A percentile compares a stretch with the other conserved stretches of the same genome.
These are phyloP conservation scores for Amanita fuliginea DNA, from an alignment of 768 basidiomycete species.

Conservation along the genomic window DNA sequence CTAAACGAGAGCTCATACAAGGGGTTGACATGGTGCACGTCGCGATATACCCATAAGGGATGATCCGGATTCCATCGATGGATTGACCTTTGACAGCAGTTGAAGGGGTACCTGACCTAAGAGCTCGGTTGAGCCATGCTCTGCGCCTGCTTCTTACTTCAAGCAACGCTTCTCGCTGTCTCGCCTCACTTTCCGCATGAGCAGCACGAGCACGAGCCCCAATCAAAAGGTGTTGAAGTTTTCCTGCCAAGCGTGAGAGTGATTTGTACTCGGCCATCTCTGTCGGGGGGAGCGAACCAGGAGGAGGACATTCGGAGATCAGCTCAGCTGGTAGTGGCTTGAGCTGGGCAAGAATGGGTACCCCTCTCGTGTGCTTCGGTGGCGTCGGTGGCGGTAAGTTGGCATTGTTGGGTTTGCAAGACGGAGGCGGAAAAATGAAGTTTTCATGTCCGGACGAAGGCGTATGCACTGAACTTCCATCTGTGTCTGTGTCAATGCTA, in stretches of 20 bases:
- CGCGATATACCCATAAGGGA: constrained; percentile 9
- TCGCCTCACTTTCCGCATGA: constrained; percentile 26
- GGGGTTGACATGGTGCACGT: constrained; percentile 40
- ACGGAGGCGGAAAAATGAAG: constrained; percentile 8
- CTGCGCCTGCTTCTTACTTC: constrained; percentile 50
- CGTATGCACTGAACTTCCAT: constrained; percentile 38
- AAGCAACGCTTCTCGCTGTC: constrained; percentile 31
- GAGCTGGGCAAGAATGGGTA: background rate
- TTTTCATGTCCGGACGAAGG: constrained; percentile 20
- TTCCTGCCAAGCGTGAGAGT: constrained; percentile 21
- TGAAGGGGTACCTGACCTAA: constrained; percentile 10
- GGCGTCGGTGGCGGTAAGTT: constrained; percentile 2
- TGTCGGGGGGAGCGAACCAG: constrained; percentile 17
- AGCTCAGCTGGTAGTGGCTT: constrained; percentile 1
- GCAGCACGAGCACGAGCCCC: constrained; percentile 30
- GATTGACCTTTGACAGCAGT: background rate
- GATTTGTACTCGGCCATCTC: constrained; percentile 24
- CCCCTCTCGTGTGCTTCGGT: background rate
- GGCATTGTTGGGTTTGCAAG: constrained; percentile 6
- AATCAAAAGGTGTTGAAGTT: constrained; percentile 29
- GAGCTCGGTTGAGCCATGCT: constrained; percentile 53
- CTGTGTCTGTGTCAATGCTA: constrained; percentile 26
- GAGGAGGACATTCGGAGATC: constrained; percentile 13
- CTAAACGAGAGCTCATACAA: constrained; percentile 38
- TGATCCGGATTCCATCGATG: background rate